phyloP scores from a whole-genome alignment of 2,329 filamentous ascomycete genomes.

The Rosellinia necatrix region DNA sequence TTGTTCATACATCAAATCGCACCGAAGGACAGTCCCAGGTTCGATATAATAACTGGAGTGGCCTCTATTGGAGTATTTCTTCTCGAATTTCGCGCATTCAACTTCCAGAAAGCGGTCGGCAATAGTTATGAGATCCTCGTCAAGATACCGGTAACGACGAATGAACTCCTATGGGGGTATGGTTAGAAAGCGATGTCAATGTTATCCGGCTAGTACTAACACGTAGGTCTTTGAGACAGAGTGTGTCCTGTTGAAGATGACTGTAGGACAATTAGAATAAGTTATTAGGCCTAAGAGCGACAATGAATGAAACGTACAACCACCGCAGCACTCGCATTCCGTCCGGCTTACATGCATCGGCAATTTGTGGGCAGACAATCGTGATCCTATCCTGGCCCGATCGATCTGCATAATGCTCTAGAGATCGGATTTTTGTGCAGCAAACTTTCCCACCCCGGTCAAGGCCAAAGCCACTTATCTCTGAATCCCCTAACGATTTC shows the following conservation, averaged over 20 bases:
- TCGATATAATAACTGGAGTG: conserved; percentile 15
- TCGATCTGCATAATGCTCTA: conserved; percentile 18
- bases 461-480: background rate
- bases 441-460: background rate
- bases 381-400: conserved; percentile 17
- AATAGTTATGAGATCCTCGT: conserved; percentile 5
- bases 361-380: background rate
- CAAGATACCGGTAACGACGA: conserved; percentile 7
- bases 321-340: conserved; percentile 7
- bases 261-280: background rate
- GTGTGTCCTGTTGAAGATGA: conserved; percentile 12
- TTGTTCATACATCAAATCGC: conserved; percentile 13
- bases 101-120: conserved; percentile 10
- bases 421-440: conserved; percentile 10
- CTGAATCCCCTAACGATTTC: background rate
- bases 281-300: background rate
- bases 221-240: conserved; percentile 11
- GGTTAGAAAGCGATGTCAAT: background rate
- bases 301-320: conserved; percentile 9
- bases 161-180: conserved; percentile 3
- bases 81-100: conserved; percentile 19
- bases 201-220: background rate
- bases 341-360: background rate
- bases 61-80: conserved; percentile 9
- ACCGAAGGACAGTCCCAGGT: conserved; percentile 20